Evolutionary conservation across 768 basidiomycete genomes (phyloP).

Genomic region (Boletellus emodensis): DNA sequence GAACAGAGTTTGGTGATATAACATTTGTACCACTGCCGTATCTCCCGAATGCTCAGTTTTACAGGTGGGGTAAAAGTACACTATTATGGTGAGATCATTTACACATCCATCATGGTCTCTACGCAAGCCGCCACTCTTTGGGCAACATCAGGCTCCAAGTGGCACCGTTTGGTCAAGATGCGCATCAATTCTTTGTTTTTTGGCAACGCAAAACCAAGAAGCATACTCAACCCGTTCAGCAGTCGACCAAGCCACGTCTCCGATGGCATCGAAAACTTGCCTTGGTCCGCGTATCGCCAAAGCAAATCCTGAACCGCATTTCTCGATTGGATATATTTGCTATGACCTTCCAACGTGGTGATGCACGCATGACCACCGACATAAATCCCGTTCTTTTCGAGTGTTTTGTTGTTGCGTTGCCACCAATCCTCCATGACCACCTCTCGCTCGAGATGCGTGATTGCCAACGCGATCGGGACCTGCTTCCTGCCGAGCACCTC

Average conservation of each 20-base stretch:
- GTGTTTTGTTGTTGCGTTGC: conserved; percentile 21
- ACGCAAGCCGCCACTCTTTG: conserved; percentile 24
- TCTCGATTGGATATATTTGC: conserved; percentile 20
- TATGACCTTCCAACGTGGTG: conserved; percentile 20
- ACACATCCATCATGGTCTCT: conserved; percentile 10
- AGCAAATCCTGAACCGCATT: conserved; percentile 18
- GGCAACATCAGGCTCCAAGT: conserved; percentile 20
- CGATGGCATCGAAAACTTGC: conserved; percentile 23
- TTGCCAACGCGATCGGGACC: conserved; percentile 37
- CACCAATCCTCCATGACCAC: conserved; percentile 31
- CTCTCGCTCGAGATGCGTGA: conserved; percentile 38
- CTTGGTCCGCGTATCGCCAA: conserved; percentile 20
- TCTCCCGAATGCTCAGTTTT: conserved; percentile 1
- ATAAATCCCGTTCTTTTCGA: conserved; percentile 17
- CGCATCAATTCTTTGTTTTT: conserved; percentile 19
- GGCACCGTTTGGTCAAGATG: conserved; percentile 24
- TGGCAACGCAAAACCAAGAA: conserved; percentile 16
- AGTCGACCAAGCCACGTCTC: conserved; percentile 21
- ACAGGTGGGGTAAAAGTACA: neutral
- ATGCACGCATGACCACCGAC: conserved; percentile 29
- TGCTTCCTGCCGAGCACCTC: conserved; percentile 36
- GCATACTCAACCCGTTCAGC: conserved; percentile 15
- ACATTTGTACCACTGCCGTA: conserved; percentile 3
- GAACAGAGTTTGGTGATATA: conserved; percentile 57
- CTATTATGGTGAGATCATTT: conserved; percentile 4